Evolutionary conservation across 2,329 filamentous ascomycete genomes (phyloP), one percentile per base, ranked within the genome.

Genomic region (Colletotrichum higginsianum): DNA sequence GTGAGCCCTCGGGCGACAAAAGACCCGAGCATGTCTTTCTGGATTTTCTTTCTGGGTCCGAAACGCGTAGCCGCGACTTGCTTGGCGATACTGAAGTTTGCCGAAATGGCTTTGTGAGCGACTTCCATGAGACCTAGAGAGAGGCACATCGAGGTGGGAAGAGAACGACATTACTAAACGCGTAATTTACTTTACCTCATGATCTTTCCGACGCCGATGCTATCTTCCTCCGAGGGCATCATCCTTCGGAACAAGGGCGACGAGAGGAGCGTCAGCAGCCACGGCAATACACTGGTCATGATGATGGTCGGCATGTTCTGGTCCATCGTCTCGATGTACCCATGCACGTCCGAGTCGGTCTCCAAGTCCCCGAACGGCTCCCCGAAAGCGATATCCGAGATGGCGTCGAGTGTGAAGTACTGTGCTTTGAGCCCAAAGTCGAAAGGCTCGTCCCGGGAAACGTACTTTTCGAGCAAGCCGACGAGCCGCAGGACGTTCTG

Each of bases 371-470:
- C 85, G 71, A 88, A 87, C 0, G 83, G 78, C 46, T 83, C 76
- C 15, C 86, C 87, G 53, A 88, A 85, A 1, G 86, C 86, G 12
- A 89, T 71, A 23, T 84, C 82, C 13, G 84, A 86, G 62, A 90
- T 87, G 30, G 89, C 85, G 68, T 90, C 88, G 0, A 89, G 77
- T 0, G 87, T 88, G 49, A 89, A 85, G 78, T 83, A 88, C 52
- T 87, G 85, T 1, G 83, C 82, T 35, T 86, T 84, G 6, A 78
- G 77, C 3, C 84, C 84, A 26, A 89, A 76, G 70, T 89, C 86
- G 76, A 87, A 79, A 18, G 82, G 75, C 56, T 86, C 85, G 70
- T 82, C 84, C 18, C 71, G 64, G 9, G 49, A 77, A n/a, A 80
- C 74, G 61, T 85, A 86, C 63, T 81, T 82, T 40, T 81, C 79